Conservation (phyloP, 176 grass and related monocot species). For the Paspalum vaginatum region DNA sequence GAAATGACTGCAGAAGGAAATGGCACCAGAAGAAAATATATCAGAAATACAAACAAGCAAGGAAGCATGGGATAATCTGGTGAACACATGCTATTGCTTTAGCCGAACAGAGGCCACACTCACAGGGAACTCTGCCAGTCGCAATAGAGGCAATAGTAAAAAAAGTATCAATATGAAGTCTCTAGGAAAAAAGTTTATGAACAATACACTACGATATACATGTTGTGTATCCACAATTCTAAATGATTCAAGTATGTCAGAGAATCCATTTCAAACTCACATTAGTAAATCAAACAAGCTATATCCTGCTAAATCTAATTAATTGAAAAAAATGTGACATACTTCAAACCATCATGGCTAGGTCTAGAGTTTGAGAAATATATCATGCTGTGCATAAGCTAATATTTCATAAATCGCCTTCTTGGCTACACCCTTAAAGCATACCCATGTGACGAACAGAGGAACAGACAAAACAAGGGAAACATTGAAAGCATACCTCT, state of each 20-base stretch:
- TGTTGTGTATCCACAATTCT: constrained; percentile 17
- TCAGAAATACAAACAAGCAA: constrained; percentile 39
- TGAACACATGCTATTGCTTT: neutral
- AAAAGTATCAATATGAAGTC: neutral
- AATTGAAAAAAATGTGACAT: neutral
- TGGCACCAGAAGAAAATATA: constrained; percentile 33
- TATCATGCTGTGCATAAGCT: neutral
- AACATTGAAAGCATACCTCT: constrained; percentile 65
- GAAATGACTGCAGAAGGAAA: constrained; percentile 77
- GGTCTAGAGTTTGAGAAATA: neutral
- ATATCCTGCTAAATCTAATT: neutral
- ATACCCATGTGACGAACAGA: neutral
- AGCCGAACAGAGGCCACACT: constrained; percentile 4
- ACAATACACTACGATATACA: neutral
- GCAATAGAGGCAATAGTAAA: neutral
- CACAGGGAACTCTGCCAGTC: neutral
- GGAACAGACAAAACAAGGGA: neutral
- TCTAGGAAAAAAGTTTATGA: neutral
- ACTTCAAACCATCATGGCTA: constrained; percentile 3
- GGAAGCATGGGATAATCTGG: neutral
- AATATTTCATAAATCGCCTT: constrained; percentile 11
- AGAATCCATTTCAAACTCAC: neutral
- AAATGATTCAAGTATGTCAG: neutral
- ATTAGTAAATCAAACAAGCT: neutral
- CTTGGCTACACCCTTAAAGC: neutral